phyloP scores from a whole-genome alignment of 179 eudicot species.

The Patellifolia procumbens region DNA sequence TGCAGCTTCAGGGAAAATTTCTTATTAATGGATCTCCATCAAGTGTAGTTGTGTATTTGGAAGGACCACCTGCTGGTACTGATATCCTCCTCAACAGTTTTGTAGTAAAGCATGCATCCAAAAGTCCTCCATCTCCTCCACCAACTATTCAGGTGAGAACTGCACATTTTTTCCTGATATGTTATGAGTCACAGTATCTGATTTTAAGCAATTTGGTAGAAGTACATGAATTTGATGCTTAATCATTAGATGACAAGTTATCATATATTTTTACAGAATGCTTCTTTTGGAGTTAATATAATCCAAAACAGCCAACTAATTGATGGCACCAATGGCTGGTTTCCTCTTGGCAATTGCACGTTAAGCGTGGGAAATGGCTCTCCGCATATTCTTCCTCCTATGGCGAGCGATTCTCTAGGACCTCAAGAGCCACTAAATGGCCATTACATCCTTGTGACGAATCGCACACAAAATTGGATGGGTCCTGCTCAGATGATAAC shows the following conservation, averaged over 20 bases:
- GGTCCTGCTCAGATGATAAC: conserved; percentile 93
- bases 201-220: not conserved
- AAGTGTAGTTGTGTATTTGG: conserved; percentile 61
- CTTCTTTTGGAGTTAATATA: conserved; percentile 67
- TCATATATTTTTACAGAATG: conserved; percentile 36
- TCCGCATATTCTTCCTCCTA: conserved; percentile 78
- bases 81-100: conserved; percentile 78
- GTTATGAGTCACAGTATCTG: not conserved
- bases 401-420: conserved; percentile 71
- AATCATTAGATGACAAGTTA: not conserved
- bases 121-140: conserved; percentile 69
- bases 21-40: conserved; percentile 68
- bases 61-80: conserved; percentile 90
- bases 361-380: conserved; percentile 63
- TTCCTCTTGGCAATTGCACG: conserved; percentile 79
- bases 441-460: conserved; percentile 64
- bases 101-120: conserved; percentile 67
- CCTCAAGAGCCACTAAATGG: conserved; percentile 63
- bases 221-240: not conserved
- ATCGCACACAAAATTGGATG: conserved; percentile 93
- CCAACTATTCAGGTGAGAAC: conserved; percentile 69
- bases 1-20: conserved; percentile 72
- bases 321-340: conserved; percentile 76
- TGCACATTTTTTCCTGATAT: conserved; percentile 4
- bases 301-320: conserved; percentile 63